A percentile compares a stretch with the other conserved stretches of the same genome.
Conservation (phyloP, 169 alveolate species). For the Theileria parva region DNA sequence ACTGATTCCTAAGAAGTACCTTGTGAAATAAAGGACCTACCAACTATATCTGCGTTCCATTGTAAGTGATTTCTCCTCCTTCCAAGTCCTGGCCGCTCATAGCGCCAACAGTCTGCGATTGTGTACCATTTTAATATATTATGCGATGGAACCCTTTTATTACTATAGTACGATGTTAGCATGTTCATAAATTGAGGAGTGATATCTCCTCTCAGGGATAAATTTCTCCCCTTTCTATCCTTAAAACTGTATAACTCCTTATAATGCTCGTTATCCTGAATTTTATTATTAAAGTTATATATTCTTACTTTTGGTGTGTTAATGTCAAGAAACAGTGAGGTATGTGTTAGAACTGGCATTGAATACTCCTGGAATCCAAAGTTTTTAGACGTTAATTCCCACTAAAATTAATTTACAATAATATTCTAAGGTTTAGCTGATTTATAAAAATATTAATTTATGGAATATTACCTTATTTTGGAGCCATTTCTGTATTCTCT, state of each 20-base stretch:
- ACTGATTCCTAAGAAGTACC: conserved; percentile 7
- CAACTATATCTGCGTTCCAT: conserved; percentile 65
- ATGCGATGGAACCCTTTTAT: background rate
- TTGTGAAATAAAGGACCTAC: conserved; percentile 17
- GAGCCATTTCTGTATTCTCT: conserved; percentile 38
- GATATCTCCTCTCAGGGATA: conserved; percentile 62
- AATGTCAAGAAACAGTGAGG: conserved; percentile 33
- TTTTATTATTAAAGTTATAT: background rate
- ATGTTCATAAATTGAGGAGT: conserved; percentile 67
- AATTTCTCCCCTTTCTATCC: conserved; percentile 57
- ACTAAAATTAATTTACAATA: conserved; percentile 12
- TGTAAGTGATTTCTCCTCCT: conserved; percentile 63
- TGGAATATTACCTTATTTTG: conserved; percentile 49
- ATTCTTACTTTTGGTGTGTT: conserved; percentile 8
- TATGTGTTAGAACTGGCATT: conserved; percentile 56
- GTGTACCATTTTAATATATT: conserved; percentile 54
- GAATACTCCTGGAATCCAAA: conserved; percentile 65
- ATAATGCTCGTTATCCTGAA: conserved; percentile 43
- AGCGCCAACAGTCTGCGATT: conserved; percentile 69
- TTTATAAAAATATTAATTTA: background rate
- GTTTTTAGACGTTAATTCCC: conserved; percentile 23
- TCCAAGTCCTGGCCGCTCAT: conserved; percentile 61
- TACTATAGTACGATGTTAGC: conserved; percentile 16
- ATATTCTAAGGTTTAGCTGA: background rate
- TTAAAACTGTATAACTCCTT: conserved; percentile 52